phyloP scores from a whole-genome alignment of 1,139 yeast genomes.

The Taiozyma onychis region DNA sequence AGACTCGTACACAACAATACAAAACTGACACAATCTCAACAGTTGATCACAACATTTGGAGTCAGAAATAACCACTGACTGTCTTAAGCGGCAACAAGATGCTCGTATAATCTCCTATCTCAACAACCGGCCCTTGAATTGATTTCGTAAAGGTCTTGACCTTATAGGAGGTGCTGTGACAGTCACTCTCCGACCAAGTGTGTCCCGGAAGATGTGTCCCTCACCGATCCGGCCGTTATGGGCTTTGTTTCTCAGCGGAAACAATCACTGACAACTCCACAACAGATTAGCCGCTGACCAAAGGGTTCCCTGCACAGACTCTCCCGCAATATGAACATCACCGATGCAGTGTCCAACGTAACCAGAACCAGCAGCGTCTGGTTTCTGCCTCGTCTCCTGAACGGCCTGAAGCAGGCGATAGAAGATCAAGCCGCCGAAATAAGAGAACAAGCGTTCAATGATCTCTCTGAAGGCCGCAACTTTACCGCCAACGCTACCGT shows the following conservation, averaged over 20 bases:
- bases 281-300: background rate
- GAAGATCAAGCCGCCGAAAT: conserved; percentile 2
- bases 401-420: background rate
- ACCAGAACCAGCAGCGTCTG: background rate
- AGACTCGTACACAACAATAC: background rate
- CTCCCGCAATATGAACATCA: background rate
- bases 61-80: too few species aligned
- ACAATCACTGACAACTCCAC: background rate
- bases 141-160: too few species aligned
- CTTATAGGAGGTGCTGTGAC: too few species aligned
- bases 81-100: background rate
- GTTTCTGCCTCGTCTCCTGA: background rate
- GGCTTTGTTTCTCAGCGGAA: background rate
- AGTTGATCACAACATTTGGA: too few species aligned
- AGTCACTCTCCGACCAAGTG: too few species aligned
- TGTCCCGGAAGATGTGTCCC: background rate
- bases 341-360: background rate
- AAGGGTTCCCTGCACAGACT: background rate
- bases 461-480: background rate
- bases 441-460: background rate
- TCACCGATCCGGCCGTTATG: background rate
- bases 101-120: background rate
- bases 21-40: background rate
- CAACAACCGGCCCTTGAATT: too few species aligned
- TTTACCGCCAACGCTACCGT: background rate